phyloP scores from a whole-genome alignment of 352 stramenopile genomes.

The Phytophthora colocasiae region DNA sequence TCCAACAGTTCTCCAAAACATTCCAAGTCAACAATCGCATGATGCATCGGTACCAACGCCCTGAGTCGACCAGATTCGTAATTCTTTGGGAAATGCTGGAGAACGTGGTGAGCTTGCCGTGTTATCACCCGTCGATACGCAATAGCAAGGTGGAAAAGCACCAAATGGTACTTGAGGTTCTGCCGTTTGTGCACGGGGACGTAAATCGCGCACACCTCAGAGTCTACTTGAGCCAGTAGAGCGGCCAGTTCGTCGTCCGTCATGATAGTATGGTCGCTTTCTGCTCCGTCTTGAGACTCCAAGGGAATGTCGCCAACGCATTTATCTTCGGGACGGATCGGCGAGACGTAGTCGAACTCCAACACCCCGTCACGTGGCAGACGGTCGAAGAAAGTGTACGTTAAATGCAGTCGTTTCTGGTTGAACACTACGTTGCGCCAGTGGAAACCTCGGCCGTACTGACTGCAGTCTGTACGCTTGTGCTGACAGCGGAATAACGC shows the following conservation, averaged over 20 bases:
- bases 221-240: slow-evolving; percentile 56
- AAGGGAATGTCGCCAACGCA: slow-evolving; percentile 27
- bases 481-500: slow-evolving; percentile 39
- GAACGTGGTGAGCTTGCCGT: slow-evolving; percentile 56
- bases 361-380: slow-evolving; percentile 61
- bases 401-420: slow-evolving; percentile 55
- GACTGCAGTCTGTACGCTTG: slow-evolving; percentile 64
- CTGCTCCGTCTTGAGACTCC: slow-evolving; percentile 12
- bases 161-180: slow-evolving; percentile 78
- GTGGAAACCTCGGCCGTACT: slow-evolving; percentile 61
- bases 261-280: slow-evolving; percentile 32
- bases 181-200: slow-evolving; percentile 73
- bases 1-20: slow-evolving; percentile 66
- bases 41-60: slow-evolving; percentile 61
- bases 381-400: slow-evolving; percentile 64
- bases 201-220: slow-evolving; percentile 74
- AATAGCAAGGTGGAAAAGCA: slow-evolving; percentile 74
- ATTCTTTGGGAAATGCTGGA: slow-evolving; percentile 80
- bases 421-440: slow-evolving; percentile 79
- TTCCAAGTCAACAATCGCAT: slow-evolving; percentile 73
- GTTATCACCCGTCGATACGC: slow-evolving; percentile 49
- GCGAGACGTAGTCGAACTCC: slow-evolving; percentile 78
- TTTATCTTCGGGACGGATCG: slow-evolving; percentile 57
- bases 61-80: slow-evolving; percentile 64
- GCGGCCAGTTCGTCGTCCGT: slow-evolving; percentile 49